These are phyloP conservation scores for Suillus subaureus DNA, from an alignment of 768 basidiomycete species.

Conservation along the genomic window DNA sequence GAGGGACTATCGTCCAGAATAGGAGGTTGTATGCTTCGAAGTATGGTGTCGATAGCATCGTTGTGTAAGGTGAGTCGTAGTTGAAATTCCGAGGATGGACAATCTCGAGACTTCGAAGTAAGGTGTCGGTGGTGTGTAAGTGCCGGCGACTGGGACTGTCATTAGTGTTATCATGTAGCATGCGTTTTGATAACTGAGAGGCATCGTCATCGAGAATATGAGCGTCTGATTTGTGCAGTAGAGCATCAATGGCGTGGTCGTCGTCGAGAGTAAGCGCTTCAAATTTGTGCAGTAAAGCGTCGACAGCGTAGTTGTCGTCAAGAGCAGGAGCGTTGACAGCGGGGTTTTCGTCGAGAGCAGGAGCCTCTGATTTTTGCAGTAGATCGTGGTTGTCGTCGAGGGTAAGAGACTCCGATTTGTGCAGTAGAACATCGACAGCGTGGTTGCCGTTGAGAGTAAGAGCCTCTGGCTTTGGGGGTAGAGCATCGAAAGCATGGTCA, in stretches of 20 bases:
- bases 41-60: not conserved
- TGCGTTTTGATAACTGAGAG: not conserved
- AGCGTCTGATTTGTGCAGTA: not conserved
- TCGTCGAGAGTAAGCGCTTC: not conserved
- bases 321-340: not conserved
- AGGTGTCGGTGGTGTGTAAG: not conserved
- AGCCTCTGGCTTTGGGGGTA: no score
- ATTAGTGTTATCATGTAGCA: not conserved
- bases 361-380: no score
- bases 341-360: no score
- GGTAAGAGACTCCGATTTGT: no score
- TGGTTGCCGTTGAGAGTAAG: no score
- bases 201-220: not conserved
- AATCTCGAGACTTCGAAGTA: not conserved
- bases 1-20: not conserved
- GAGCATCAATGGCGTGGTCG: not conserved
- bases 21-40: not conserved
- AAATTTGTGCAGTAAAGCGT: not conserved
- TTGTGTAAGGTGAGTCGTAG: not conserved
- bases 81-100: not conserved
- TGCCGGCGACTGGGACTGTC: not conserved
- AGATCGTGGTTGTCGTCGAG: no score
- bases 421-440: no score
- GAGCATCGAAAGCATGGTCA: no score
- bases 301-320: not conserved